Evolutionary conservation across 2,329 filamentous ascomycete species (phyloP).

Genomic region (Colletotrichum ledebouriae): DNA sequence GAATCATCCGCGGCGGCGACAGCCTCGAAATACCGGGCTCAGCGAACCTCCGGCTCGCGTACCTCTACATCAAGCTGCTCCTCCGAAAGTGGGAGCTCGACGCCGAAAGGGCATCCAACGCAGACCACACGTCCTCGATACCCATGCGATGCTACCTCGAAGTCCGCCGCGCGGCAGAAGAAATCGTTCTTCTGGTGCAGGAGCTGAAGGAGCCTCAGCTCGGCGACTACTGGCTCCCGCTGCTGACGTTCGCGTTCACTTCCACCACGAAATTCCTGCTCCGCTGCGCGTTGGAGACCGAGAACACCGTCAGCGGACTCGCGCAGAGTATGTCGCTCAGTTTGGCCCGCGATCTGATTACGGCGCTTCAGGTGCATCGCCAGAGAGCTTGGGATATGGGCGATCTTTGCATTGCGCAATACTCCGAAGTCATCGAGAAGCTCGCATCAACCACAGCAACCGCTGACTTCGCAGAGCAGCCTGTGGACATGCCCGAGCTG

Average conservation of each 20-base stretch:
- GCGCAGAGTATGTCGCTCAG: constrained; percentile 55
- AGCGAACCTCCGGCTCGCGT: constrained; percentile 65
- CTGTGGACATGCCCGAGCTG: constrained; percentile 34
- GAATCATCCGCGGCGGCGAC: constrained; percentile 59
- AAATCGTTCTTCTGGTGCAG: constrained; percentile 62
- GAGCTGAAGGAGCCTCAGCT: constrained; percentile 59
- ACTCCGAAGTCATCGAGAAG: constrained; percentile 62
- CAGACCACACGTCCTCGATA: constrained; percentile 41
- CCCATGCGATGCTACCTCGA: constrained; percentile 53
- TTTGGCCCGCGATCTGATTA: constrained; percentile 59
- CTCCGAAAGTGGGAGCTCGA: constrained; percentile 62
- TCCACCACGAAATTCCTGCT: constrained; percentile 65
- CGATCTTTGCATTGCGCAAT: constrained; percentile 63
- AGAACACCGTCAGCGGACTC: constrained; percentile 52
- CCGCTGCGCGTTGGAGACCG: constrained; percentile 61
- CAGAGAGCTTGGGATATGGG: constrained; percentile 62
- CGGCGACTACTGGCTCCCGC: constrained; percentile 64
- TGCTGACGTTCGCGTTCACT: constrained; percentile 61
- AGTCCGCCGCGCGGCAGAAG: constrained; percentile 60
- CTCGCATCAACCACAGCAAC: constrained; percentile 48
- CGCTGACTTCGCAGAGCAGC: constrained; percentile 24
- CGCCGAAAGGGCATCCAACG: constrained; percentile 47
- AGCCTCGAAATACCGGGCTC: constrained; percentile 57
- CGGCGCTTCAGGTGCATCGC: constrained; percentile 55
- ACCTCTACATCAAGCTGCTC: constrained; percentile 62